Percentiles rank a stretch among this genome's conserved stretches.
Conservation (phyloP, 164 flowering plant genomes). For the Macadamia tetraphylla region DNA sequence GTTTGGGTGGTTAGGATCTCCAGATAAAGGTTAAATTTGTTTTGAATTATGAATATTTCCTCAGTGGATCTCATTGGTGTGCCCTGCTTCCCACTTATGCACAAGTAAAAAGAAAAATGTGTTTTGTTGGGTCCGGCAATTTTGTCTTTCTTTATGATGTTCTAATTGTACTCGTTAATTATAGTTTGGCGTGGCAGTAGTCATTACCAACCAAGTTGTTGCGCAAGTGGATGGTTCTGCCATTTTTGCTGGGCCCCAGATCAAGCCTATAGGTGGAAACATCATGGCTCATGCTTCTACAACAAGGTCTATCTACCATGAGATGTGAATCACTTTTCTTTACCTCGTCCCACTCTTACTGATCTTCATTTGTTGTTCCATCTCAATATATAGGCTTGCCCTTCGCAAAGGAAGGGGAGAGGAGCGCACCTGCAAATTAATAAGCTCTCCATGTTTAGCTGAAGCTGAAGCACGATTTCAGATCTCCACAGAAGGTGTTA, state of each 20-base stretch:
- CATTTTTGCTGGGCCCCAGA: conserved; percentile 88
- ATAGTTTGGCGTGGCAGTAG: conserved; percentile 95
- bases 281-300: conserved; percentile 99
- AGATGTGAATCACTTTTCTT: conserved; percentile 2
- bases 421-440: conserved; percentile 91
- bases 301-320: conserved; percentile 57
- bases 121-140: too few species aligned
- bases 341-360: not conserved
- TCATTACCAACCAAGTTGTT: conserved; percentile 97
- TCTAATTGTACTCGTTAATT: conserved; percentile 9
- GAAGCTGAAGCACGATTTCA: conserved; percentile 98
- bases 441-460: conserved; percentile 92
- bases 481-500: conserved; percentile 76
- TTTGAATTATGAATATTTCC: too few species aligned
- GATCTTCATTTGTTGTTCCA: not conserved
- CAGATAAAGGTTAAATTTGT: not conserved
- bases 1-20: not conserved
- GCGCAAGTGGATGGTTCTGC: conserved; percentile 98
- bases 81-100: too few species aligned
- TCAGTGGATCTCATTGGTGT: too few species aligned
- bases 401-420: conserved; percentile 90
- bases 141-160: not conserved
- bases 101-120: too few species aligned
- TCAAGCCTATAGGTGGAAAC: conserved; percentile 96
- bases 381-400: conserved; percentile 53